Conservation (phyloP, 2,329 filamentous ascomycete species). For the Chaetomiaceae sp. region DNA sequence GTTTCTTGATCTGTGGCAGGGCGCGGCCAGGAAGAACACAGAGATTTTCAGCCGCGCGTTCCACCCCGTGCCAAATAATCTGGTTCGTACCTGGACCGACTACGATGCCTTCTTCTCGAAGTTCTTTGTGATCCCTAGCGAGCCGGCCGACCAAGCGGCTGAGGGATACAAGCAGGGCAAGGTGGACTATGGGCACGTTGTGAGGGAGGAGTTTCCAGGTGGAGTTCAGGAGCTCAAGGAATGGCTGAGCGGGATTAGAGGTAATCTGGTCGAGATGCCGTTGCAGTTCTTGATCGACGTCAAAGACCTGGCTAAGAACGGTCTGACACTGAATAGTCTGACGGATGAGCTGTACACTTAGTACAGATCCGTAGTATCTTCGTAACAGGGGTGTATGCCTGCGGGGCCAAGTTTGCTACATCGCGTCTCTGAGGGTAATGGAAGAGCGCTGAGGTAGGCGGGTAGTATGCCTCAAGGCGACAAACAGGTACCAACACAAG, state of each 20-base stretch:
- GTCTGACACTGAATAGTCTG: constrained; percentile 63
- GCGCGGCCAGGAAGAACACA: constrained; percentile 69
- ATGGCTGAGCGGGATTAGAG: constrained; percentile 58
- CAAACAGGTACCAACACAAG: too few relatives aligned
- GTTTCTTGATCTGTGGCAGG: constrained; percentile 67
- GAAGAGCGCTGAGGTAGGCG: too few relatives aligned
- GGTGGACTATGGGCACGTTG: constrained; percentile 82
- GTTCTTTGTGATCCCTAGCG: constrained; percentile 56
- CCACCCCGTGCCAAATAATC: constrained; percentile 67
- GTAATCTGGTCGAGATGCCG: constrained; percentile 83
- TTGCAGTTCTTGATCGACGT: constrained; percentile 76
- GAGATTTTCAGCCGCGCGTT: constrained; percentile 76
- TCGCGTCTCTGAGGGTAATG: too few relatives aligned
- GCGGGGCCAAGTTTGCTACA: too few relatives aligned
- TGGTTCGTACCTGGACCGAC: constrained; percentile 62
- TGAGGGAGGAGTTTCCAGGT: constrained; percentile 68
- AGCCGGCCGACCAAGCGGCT: constrained; percentile 33
- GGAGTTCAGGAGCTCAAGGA: constrained; percentile 70
- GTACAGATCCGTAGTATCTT: too few relatives aligned
- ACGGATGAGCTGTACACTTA: constrained; percentile 67
- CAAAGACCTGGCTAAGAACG: constrained; percentile 79
- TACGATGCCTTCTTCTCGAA: constrained; percentile 66
- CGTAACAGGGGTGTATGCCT: too few relatives aligned
- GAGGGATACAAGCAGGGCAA: constrained; percentile 47
- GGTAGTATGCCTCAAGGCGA: too few relatives aligned